These are phyloP conservation scores for Dioszegia aurantiaca DNA, from an alignment of 768 basidiomycete species.

Conservation along the genomic window DNA sequence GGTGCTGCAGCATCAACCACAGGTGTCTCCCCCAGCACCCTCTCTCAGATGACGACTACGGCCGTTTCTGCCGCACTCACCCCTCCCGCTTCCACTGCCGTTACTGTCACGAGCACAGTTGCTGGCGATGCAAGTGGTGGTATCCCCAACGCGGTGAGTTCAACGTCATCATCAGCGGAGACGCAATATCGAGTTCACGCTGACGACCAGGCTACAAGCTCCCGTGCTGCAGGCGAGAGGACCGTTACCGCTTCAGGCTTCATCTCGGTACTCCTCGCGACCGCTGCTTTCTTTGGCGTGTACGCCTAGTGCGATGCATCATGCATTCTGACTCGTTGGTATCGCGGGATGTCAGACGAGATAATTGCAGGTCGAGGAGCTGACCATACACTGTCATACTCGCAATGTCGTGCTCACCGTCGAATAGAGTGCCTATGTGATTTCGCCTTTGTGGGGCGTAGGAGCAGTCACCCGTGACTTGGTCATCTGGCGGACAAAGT, in stretches of 20 bases:
- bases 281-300: constrained; percentile 20
- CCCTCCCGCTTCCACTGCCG: background rate
- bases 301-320: constrained; percentile 17
- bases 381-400: too few relatives aligned
- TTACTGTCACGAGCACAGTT: constrained; percentile 7
- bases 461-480: too few relatives aligned
- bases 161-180: background rate
- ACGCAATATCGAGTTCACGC: too few relatives aligned
- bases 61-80: constrained; percentile 1
- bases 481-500: too few relatives aligned
- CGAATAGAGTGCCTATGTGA: too few relatives aligned
- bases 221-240: constrained; percentile 15
- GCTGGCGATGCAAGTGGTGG: constrained; percentile 25
- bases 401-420: too few relatives aligned
- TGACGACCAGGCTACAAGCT: constrained; percentile 19
- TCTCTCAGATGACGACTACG: background rate
- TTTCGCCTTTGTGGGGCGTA: too few relatives aligned
- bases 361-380: too few relatives aligned
- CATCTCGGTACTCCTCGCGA: constrained; percentile 17
- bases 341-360: too few relatives aligned
- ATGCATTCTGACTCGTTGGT: background rate
- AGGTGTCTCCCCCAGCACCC: constrained; percentile 8
- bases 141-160: constrained; percentile 34
- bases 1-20: constrained; percentile 49
- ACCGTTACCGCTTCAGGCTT: constrained; percentile 16